These are phyloP conservation scores for Jimgerdemannia flammicorona DNA, from an alignment of 192 early-diverging fungal genomes.

Conservation along the genomic window DNA sequence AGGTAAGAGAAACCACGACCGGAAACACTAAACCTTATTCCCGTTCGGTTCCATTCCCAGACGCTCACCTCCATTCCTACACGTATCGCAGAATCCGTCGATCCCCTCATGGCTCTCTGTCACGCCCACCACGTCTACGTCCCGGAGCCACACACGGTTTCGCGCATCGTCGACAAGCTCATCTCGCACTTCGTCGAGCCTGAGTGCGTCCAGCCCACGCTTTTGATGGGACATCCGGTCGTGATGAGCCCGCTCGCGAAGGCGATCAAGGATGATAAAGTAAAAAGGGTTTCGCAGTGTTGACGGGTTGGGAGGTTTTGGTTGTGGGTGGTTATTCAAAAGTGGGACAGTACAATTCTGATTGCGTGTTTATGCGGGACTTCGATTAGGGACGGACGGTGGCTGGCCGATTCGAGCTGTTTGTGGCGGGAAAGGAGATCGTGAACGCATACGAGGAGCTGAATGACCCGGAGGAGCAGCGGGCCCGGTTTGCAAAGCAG, in stretches of 20 bases:
- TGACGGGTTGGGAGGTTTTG: constrained; percentile 7
- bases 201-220: constrained; percentile 75
- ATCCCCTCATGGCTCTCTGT: constrained; percentile 30
- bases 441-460: constrained; percentile 90
- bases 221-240: constrained; percentile 74
- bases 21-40: not conserved
- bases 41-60: not conserved
- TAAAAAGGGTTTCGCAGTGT: not conserved
- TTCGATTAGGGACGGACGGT: constrained; percentile 29
- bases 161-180: constrained; percentile 68
- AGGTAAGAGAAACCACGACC: not conserved
- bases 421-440: constrained; percentile 72
- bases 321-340: too few relatives aligned
- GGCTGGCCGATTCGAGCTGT: constrained; percentile 77
- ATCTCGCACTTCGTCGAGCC: constrained; percentile 75
- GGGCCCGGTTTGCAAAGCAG: constrained; percentile 59
- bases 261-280: constrained; percentile 18
- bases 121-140: constrained; percentile 30
- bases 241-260: constrained; percentile 83
- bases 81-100: constrained; percentile 16
- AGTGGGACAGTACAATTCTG: not conserved
- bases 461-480: constrained; percentile 81
- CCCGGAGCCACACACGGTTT: constrained; percentile 53
- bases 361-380: not conserved
- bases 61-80: not conserved